These are phyloP conservation scores for Thelephora aurantiotincta DNA, from an alignment of 768 basidiomycete genomes.

Conservation along the genomic window DNA sequence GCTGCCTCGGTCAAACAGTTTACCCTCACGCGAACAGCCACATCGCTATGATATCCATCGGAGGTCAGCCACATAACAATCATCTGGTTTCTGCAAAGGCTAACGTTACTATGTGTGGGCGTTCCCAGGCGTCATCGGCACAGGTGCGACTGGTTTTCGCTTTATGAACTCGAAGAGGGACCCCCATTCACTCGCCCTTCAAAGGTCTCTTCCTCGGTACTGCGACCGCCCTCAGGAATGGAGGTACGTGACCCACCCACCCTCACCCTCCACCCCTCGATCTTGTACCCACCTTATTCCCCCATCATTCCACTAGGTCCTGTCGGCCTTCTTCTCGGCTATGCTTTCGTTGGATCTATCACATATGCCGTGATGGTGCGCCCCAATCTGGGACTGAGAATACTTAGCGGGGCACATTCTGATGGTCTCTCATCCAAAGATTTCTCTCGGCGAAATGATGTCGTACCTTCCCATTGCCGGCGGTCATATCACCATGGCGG, in stretches of 20 bases:
- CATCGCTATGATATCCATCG: conserved; percentile 56
- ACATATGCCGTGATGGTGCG: conserved; percentile 61
- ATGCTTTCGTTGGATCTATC: conserved; percentile 46
- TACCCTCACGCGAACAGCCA: conserved; percentile 35
- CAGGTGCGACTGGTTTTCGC: conserved; percentile 7
- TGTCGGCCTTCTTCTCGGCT: conserved; percentile 63
- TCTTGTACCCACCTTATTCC: not conserved
- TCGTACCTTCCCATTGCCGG: conserved; percentile 69
- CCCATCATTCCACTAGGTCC: conserved; percentile 19
- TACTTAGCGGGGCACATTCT: not conserved
- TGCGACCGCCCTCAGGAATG: conserved; percentile 23
- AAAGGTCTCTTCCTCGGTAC: conserved; percentile 33
- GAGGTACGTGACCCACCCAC: conserved; percentile 5
- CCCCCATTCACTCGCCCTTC: no score
- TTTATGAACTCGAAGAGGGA: no score
- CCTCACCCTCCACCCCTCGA: no score
- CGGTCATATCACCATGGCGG: conserved; percentile 69
- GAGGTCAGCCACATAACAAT: conserved; percentile 11
- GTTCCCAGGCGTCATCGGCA: conserved; percentile 28
- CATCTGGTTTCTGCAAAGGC: not conserved
- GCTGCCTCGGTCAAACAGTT: no score
- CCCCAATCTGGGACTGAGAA: not conserved
- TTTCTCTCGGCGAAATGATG: conserved; percentile 64
- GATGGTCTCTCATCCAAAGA: conserved; percentile 18
- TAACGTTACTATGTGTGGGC: not conserved